Percentiles rank a stretch among this genome's conserved stretches.
phyloP scores from a whole-genome alignment of 2,329 filamentous ascomycete genomes.

The Dothideomycetidae sp. region DNA sequence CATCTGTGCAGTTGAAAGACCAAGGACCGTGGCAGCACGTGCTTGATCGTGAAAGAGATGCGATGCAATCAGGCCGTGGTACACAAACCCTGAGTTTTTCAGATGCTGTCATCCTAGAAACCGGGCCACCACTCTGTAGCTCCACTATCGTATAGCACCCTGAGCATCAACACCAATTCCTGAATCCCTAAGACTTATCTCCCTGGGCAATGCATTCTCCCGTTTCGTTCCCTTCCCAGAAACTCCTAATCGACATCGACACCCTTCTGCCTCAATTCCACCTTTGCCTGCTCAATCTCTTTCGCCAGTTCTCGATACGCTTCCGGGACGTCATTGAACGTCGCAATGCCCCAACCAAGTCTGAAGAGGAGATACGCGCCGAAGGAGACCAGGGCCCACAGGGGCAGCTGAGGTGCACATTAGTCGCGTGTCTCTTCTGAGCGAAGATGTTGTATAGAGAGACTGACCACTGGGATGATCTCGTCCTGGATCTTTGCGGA shows the following conservation, averaged over 20 bases:
- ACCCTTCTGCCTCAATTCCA: conserved; percentile 57
- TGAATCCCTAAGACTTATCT: too few relatives aligned
- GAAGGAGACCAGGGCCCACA: conserved; percentile 83
- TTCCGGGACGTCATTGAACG: conserved; percentile 89
- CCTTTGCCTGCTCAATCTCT: conserved; percentile 66
- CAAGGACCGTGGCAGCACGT: too few relatives aligned
- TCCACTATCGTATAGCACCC: too few relatives aligned
- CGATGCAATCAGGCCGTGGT: too few relatives aligned
- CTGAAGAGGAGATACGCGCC: conserved; percentile 85
- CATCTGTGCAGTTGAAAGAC: conserved; percentile 16
- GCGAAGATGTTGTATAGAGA: conserved; percentile 5
- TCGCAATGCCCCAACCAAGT: conserved; percentile 82
- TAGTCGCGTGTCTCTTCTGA: conserved; percentile 3
- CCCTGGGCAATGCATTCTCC: too few relatives aligned
- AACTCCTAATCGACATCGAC: conserved; percentile 57
- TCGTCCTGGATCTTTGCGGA: conserved; percentile 65
- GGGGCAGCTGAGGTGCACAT: conserved; percentile 53
- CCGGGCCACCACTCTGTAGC: too few relatives aligned
- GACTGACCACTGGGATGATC: conserved; percentile 74
- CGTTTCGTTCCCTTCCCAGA: conserved; percentile 4
- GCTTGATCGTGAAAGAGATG: too few relatives aligned
- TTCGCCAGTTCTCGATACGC: conserved; percentile 79
- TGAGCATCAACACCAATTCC: too few relatives aligned
- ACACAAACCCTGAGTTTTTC: too few relatives aligned
- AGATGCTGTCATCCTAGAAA: too few relatives aligned